A percentile compares a stretch with the other conserved stretches of the same genome.
These are phyloP conservation scores for Oryza meridionalis DNA, from an alignment of 176 grass and related monocot species.

Conservation along the genomic window DNA sequence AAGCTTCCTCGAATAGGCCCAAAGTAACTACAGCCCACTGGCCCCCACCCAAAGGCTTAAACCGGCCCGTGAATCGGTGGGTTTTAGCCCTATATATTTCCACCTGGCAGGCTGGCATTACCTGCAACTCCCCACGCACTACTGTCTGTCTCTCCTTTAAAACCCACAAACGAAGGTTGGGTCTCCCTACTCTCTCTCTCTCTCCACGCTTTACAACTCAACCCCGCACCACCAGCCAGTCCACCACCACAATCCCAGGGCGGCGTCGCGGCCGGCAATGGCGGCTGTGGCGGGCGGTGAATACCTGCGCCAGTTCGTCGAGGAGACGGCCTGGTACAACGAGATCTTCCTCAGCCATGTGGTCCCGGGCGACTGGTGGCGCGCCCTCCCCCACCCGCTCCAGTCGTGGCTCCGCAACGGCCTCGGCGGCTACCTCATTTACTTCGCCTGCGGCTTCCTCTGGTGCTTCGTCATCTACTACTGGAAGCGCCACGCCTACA, in stretches of 20 bases:
- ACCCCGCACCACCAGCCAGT: not conserved
- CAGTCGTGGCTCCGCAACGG: slow-evolving; percentile 97
- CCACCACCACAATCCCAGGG: slow-evolving; percentile 6
- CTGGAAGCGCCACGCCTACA: slow-evolving; percentile 88
- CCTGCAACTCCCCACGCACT: no score
- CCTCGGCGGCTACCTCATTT: slow-evolving; percentile 66
- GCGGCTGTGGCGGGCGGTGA: slow-evolving; percentile 30
- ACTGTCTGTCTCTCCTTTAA: slow-evolving; percentile 9
- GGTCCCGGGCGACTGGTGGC: slow-evolving; percentile 65
- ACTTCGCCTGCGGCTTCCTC: slow-evolving; percentile 80
- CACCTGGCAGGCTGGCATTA: no score
- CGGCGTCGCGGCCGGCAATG: slow-evolving; percentile 41
- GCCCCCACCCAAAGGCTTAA: no score
- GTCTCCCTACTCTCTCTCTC: not conserved
- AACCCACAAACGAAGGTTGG: not conserved
- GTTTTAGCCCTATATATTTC: no score
- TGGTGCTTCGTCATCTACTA: slow-evolving; percentile 98
- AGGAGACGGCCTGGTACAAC: slow-evolving; percentile 90
- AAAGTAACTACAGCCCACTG: no score
- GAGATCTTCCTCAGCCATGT: slow-evolving; percentile 68
- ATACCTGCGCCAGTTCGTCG: slow-evolving; percentile 60
- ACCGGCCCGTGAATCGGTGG: no score
- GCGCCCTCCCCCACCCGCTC: slow-evolving; percentile 65
- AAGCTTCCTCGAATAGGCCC: no score
- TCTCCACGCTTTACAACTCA: slow-evolving; percentile 8